Evolutionary conservation across 2,329 filamentous ascomycete genomes (phyloP).

Genomic region (Colletotrichum sp.): DNA sequence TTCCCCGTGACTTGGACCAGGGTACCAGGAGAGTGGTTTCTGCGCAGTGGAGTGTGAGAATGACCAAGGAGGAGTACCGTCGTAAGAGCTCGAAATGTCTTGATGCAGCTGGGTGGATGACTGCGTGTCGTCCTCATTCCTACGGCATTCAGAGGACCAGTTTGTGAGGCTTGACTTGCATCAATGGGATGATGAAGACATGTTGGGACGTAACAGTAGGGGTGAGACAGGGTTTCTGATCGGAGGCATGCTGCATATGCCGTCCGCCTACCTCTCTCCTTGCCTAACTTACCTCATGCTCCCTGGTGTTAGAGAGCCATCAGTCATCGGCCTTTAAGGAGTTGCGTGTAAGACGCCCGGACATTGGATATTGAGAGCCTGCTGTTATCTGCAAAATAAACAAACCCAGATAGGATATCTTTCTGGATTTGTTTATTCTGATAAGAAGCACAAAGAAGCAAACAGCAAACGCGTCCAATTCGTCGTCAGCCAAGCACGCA

Average conservation of each 20-base stretch:
- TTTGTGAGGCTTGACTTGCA: neutral
- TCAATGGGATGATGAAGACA: neutral
- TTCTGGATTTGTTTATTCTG: neutral
- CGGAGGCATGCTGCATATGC: slow-evolving; percentile 16
- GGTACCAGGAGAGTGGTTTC: neutral
- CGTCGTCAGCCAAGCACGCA: neutral
- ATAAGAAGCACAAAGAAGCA: slow-evolving; percentile 12
- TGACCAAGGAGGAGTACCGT: neutral
- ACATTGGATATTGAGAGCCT: neutral
- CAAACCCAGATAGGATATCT: neutral
- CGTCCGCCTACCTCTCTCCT: neutral
- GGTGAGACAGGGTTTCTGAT: neutral
- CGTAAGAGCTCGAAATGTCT: neutral
- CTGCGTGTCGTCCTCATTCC: neutral
- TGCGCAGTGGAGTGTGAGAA: neutral
- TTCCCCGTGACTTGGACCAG: neutral
- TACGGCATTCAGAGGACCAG: neutral
- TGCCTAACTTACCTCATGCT: neutral
- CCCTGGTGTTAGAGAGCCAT: neutral
- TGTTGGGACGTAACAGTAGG: neutral
- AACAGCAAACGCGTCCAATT: neutral
- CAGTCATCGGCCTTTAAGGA: neutral
- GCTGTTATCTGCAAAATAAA: slow-evolving; percentile 11
- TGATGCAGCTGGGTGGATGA: neutral
- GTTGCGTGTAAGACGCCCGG: neutral